Conservation (phyloP, 2,329 filamentous ascomycete genomes). For the Apiospora phragmitis region DNA sequence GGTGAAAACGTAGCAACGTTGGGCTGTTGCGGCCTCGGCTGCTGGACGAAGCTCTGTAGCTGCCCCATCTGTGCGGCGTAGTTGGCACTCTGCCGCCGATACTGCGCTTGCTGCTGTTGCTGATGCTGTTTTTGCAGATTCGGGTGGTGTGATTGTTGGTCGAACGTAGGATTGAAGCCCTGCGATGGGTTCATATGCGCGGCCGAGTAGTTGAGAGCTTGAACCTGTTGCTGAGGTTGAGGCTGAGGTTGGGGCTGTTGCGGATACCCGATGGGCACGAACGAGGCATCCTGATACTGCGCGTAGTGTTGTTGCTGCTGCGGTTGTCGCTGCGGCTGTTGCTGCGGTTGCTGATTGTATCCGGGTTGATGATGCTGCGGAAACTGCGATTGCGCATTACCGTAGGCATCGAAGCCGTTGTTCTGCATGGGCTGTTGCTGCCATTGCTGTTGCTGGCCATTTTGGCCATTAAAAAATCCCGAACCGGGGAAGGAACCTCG, state of each 20-base stretch:
- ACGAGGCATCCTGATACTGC: slow-evolving; percentile 23
- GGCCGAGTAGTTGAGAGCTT: slow-evolving; percentile 23
- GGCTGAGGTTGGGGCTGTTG: slow-evolving; percentile 28
- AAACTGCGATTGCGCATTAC: slow-evolving; percentile 22
- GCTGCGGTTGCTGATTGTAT: background rate
- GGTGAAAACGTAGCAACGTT: background rate
- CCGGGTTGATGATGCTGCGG: background rate
- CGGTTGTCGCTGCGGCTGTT: background rate
- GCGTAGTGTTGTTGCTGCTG: background rate
- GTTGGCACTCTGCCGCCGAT: slow-evolving; percentile 16
- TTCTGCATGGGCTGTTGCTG: slow-evolving; percentile 19
- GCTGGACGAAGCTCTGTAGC: slow-evolving; percentile 12
- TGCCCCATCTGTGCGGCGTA: slow-evolving; percentile 16
- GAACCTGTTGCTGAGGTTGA: slow-evolving; percentile 26
- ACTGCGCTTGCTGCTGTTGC: slow-evolving; percentile 29
- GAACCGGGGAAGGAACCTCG: slow-evolving; percentile 32
- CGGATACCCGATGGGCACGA: slow-evolving; percentile 21
- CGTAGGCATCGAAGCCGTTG: slow-evolving; percentile 27
- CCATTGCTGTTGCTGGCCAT: slow-evolving; percentile 23
- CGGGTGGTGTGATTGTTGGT: slow-evolving; percentile 26
- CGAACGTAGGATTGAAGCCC: slow-evolving; percentile 30
- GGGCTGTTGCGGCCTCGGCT: slow-evolving; percentile 6
- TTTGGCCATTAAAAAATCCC: slow-evolving; percentile 23
- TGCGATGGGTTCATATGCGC: slow-evolving; percentile 24
- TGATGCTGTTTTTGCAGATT: slow-evolving; percentile 34